These are phyloP conservation scores for Lipomyces yamadae DNA, from an alignment of 805 yeast genomes.

Conservation along the genomic window DNA sequence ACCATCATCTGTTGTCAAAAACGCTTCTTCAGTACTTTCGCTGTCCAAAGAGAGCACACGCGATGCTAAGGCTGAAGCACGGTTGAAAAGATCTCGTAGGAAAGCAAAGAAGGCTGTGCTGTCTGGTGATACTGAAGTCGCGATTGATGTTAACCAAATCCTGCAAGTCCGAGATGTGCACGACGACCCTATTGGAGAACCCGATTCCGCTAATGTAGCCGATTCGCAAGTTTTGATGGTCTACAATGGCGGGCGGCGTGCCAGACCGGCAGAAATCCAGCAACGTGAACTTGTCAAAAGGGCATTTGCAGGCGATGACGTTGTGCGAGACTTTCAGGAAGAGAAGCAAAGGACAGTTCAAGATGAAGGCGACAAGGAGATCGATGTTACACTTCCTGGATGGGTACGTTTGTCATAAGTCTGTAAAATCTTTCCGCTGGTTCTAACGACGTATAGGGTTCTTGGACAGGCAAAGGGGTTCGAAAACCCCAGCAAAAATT, in stretches of 20 bases:
- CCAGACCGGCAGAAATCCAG: constrained; percentile 56
- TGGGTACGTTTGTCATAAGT: constrained; percentile 56
- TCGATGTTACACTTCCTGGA: constrained; percentile 88
- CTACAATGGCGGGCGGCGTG: constrained; percentile 26
- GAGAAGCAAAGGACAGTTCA: constrained; percentile 71
- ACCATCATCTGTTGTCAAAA: constrained; percentile 54
- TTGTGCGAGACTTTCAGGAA: constrained; percentile 73
- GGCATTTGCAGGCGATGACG: constrained; percentile 98
- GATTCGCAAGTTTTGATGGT: constrained; percentile 19
- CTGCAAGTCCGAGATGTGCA: constrained; percentile 58
- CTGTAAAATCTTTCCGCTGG: background rate
- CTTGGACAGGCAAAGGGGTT: constrained; percentile 82
- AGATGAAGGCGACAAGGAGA: constrained; percentile 86
- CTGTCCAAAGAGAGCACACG: constrained; percentile 58
- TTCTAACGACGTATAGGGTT: constrained; percentile 53
- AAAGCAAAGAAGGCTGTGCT: constrained; percentile 41
- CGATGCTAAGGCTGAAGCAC: constrained; percentile 50
- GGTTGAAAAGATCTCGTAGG: constrained; percentile 41
- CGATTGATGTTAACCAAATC: constrained; percentile 52
- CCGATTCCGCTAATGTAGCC: constrained; percentile 51
- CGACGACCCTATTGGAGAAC: constrained; percentile 51
- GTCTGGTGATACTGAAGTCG: constrained; percentile 35
- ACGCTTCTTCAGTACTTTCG: constrained; percentile 52
- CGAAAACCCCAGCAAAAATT: constrained; percentile 57
- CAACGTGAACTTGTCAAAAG: constrained; percentile 82